Evolutionary conservation across 495 filamentous ascomycete genomes (phyloP).

Genomic region (Aspergillus ellipticus): DNA sequence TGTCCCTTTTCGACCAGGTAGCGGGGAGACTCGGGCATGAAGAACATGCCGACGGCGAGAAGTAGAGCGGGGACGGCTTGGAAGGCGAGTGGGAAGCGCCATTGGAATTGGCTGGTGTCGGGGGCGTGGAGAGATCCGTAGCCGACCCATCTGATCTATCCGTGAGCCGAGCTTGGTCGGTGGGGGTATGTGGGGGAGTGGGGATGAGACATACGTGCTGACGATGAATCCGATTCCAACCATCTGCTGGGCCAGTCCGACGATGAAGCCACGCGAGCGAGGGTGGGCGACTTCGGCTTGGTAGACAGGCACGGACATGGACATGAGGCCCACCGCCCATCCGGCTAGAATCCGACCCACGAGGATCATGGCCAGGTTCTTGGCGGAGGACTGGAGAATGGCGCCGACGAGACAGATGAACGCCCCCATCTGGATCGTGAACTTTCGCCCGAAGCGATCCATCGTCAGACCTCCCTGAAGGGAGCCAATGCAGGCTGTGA

Average conservation of each 20-base stretch:
- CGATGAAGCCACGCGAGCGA: conserved; percentile 52
- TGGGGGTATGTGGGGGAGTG: neutral
- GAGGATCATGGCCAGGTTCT: conserved; percentile 55
- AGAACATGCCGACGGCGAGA: conserved; percentile 46
- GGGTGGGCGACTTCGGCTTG: conserved; percentile 52
- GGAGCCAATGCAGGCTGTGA: conserved; percentile 31
- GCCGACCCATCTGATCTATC: conserved; percentile 47
- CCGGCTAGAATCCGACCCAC: conserved; percentile 60
- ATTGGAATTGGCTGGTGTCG: conserved; percentile 45
- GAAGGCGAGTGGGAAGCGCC: conserved; percentile 54
- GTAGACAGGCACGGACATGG: conserved; percentile 58
- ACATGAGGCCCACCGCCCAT: conserved; percentile 57
- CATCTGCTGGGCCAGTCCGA: conserved; percentile 58
- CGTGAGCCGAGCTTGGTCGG: neutral
- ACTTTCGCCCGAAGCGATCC: conserved; percentile 47
- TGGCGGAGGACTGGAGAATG: conserved; percentile 51
- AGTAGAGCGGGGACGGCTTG: conserved; percentile 46
- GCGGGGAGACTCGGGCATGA: conserved; percentile 54
- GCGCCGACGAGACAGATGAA: conserved; percentile 52
- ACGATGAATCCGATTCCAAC: conserved; percentile 55
- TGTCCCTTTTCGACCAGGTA: conserved; percentile 49
- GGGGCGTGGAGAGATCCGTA: conserved; percentile 47
- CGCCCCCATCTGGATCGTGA: conserved; percentile 55
- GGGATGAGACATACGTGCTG: conserved; percentile 31
- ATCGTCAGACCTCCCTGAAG: conserved; percentile 36